Conservation (phyloP, 257 asterid species). For the Solanum arcanum region DNA sequence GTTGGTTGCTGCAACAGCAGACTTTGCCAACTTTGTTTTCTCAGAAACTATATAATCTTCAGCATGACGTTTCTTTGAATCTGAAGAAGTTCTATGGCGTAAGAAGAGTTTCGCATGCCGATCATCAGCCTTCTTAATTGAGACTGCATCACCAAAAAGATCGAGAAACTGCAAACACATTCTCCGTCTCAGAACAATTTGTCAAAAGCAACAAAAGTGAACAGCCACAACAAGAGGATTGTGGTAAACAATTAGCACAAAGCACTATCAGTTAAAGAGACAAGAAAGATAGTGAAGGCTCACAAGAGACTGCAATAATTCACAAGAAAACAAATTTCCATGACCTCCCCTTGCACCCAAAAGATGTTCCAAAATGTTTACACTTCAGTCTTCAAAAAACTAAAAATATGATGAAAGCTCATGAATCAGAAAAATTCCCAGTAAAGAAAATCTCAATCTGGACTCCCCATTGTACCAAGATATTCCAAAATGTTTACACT, state of each 20-base stretch:
- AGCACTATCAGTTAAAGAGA: not conserved
- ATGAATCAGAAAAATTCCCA: not conserved
- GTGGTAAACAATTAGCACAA: not conserved
- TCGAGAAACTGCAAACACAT: conserved; percentile 73
- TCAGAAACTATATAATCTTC: conserved; percentile 83
- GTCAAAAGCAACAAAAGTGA: not conserved
- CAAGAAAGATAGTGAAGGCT: not conserved
- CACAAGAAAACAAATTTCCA: not conserved
- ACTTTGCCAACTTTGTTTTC: conserved; percentile 54
- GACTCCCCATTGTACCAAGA: not conserved
- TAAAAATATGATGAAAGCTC: not conserved
- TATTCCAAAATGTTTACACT: not conserved
- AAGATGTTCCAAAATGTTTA: not conserved
- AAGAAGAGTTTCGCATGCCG: conserved; percentile 82
- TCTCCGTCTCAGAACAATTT: not conserved
- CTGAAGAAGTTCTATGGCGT: conserved; percentile 64
- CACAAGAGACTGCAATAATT: not conserved
- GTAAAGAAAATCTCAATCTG: not conserved
- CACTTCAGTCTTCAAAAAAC: not conserved
- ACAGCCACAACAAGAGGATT: not conserved
- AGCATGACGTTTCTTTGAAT: conserved; percentile 79
- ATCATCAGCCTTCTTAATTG: conserved; percentile 66
- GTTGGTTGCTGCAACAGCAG: conserved; percentile 40
- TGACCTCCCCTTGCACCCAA: not conserved
- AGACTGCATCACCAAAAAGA: conserved; percentile 69